Conservation (phyloP, 2,329 filamentous ascomycete species). For the Claviceps sp. region DNA sequence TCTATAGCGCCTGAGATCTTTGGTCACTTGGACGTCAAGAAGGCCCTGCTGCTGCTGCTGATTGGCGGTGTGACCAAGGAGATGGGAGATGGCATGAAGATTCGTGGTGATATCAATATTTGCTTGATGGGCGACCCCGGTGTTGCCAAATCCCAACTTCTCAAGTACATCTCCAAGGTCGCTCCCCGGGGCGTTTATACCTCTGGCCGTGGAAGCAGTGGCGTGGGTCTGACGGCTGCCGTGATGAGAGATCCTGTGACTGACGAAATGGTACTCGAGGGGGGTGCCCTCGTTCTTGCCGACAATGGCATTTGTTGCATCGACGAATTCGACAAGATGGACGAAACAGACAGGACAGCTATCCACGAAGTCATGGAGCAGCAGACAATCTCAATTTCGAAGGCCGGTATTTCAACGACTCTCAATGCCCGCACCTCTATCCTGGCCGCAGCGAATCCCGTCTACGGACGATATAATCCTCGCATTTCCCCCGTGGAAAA, state of each 20-base stretch:
- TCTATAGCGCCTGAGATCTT: slow-evolving; percentile 97
- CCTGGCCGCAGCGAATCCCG: slow-evolving; percentile 86
- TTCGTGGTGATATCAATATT: slow-evolving; percentile 96
- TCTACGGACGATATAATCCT: slow-evolving; percentile 97
- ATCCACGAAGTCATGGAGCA: slow-evolving; percentile 87
- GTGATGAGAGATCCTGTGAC: slow-evolving; percentile 77
- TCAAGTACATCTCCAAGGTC: slow-evolving; percentile 98
- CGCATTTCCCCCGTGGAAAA: slow-evolving; percentile 96
- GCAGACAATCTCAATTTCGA: slow-evolving; percentile 75
- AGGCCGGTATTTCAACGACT: slow-evolving; percentile 57
- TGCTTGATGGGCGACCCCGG: slow-evolving; percentile 98
- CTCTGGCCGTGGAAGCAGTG: slow-evolving; percentile 66
- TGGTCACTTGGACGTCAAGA: slow-evolving; percentile 94
- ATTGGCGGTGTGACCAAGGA: slow-evolving; percentile 95
- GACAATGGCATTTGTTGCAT: slow-evolving; percentile 81
- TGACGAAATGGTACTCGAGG: slow-evolving; percentile 73
- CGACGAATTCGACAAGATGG: slow-evolving; percentile 84
- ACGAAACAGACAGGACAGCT: slow-evolving; percentile 67
- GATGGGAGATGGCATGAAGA: slow-evolving; percentile 96
- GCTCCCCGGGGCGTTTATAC: slow-evolving; percentile 85
- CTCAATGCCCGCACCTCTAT: slow-evolving; percentile 94
- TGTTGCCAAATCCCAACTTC: slow-evolving; percentile 95
- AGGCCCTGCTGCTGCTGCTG: slow-evolving; percentile 84
- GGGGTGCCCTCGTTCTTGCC: slow-evolving; percentile 64
- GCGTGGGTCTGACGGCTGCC: slow-evolving; percentile 69